Base-by-base conservation (phyloP, 1,139 yeast genomes). In the Yamadazyma membranifaciens region DNA sequence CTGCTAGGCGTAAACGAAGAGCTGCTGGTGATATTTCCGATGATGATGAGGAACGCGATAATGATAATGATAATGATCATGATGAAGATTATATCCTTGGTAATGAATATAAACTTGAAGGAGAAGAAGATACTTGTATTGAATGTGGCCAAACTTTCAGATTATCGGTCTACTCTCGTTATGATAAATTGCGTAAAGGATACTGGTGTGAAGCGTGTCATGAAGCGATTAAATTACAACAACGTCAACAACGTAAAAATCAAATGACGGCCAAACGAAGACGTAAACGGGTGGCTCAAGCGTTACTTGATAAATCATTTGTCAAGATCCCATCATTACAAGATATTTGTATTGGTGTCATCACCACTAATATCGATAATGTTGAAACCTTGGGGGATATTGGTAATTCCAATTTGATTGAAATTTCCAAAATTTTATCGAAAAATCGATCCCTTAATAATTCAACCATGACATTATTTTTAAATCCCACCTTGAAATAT, bases 341-440 rank as follows among this genome's bases (percentile, higher is more conserved):
- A 58, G 96, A 89, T 50, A 59, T 85, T 28, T 87, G 97, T 55
- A 85, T 92, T 46, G 65, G 71, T 37, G 69, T 75, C 28, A 84
- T 92, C 37, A 81, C 92, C 4, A 71, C 73, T 29, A 81, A 85
- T 56, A 92, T 92, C 48, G 80, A 80, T 42, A 83, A 83, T 41
- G 87, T 86, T 42, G 92, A 88, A 38, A 80, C 78, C 27, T 68
- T 86, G 52, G 92, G 96, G 9, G 94, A 84, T 48, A 83, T 88
- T 49, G 95, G 96, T 1, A 67, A 73, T 33, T 56, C 69, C 34
- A 86, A 84, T 58, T 64, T 81, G 69, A 71, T 69, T 52, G 83
- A 80, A 59, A 83, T 88, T 37, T 74, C 89, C 12, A 75, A 80
- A 44, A 91, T 94, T 46, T 63, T 92, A 28, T 81, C 94, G 27